phyloP scores from a whole-genome alignment of 805 yeast species.

The Saccharomycopsis malanga region DNA sequence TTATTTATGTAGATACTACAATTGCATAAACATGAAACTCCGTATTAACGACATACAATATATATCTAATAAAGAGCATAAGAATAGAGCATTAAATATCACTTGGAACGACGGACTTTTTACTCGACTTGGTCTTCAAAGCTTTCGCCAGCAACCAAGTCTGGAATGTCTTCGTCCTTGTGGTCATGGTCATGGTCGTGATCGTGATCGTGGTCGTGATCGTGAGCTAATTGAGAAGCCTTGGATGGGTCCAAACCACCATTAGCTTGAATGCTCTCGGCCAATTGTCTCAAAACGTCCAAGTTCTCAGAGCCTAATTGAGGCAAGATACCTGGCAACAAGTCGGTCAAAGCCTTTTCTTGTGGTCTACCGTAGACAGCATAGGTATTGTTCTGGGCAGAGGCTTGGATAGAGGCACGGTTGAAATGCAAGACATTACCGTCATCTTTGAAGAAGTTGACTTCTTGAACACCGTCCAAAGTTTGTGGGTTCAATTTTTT shows the following conservation, averaged over 20 bases:
- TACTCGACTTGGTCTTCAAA: conserved; percentile 40
- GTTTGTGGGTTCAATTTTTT: conserved; percentile 86
- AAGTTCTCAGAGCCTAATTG: conserved; percentile 96
- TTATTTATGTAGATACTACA: too few species aligned
- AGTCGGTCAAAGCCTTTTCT: conserved; percentile 85
- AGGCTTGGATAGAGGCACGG: conserved; percentile 93
- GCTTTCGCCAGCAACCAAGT: conserved; percentile 81
- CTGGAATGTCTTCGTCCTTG: conserved; percentile 60
- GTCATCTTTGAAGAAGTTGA: conserved; percentile 94
- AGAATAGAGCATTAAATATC: too few species aligned
- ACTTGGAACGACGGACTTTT: too few species aligned
- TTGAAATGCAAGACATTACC: conserved; percentile 94
- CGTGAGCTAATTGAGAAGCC: conserved; percentile 37
- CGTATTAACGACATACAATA: too few species aligned
- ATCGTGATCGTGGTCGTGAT: conserved; percentile 41
- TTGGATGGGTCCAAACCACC: conserved; percentile 32
- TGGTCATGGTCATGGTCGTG: conserved; percentile 37
- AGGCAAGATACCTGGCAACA: conserved; percentile 89
- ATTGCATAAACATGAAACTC: too few species aligned
- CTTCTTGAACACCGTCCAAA: conserved; percentile 88
- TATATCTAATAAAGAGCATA: too few species aligned
- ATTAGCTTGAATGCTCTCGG: conserved; percentile 73
- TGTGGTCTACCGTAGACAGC: conserved; percentile 94
- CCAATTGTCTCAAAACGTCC: conserved; percentile 80
- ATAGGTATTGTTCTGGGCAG: conserved; percentile 83